A percentile compares a stretch with the other conserved stretches of the same genome.
These are phyloP conservation scores for Musa schizocarpa DNA, from an alignment of 176 grass and related monocot genomes.

Conservation along the genomic window DNA sequence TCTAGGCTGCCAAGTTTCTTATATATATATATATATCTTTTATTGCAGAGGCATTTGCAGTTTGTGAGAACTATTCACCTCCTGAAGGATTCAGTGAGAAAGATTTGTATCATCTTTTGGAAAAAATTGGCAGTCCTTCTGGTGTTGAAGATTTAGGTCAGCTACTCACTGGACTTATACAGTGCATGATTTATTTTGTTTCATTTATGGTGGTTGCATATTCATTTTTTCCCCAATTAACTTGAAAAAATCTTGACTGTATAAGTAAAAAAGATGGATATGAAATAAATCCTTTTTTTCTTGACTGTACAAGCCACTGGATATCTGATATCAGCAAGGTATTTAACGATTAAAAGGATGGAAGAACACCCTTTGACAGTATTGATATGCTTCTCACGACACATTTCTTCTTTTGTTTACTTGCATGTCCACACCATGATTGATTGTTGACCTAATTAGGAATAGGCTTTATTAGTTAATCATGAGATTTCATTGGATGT, in stretches of 20 bases:
- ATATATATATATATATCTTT: background rate
- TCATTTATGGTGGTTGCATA: background rate
- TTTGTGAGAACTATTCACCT: constrained; percentile 81
- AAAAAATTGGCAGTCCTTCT: constrained; percentile 87
- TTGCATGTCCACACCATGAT: background rate
- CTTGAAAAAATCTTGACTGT: too few species aligned
- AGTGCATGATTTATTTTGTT: background rate
- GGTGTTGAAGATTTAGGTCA: constrained; percentile 30
- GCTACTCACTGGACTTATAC: background rate
- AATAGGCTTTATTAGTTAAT: background rate
- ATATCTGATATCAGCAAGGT: too few species aligned
- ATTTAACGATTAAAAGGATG: too few species aligned
- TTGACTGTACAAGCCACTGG: too few species aligned
- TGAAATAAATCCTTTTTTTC: too few species aligned
- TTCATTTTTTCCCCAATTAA: too few species aligned
- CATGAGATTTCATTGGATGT: background rate
- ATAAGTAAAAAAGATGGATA: too few species aligned
- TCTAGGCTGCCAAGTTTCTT: background rate
- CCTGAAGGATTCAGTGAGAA: constrained; percentile 78
- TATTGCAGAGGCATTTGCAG: constrained; percentile 71
- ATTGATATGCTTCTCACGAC: background rate
- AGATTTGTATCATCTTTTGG: constrained; percentile 75
- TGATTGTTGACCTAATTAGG: background rate
- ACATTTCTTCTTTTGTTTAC: background rate
- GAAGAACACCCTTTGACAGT: background rate